Evolutionary conservation across 106 monocot genomes (phyloP).

Genomic region (Chionographis japonica): DNA sequence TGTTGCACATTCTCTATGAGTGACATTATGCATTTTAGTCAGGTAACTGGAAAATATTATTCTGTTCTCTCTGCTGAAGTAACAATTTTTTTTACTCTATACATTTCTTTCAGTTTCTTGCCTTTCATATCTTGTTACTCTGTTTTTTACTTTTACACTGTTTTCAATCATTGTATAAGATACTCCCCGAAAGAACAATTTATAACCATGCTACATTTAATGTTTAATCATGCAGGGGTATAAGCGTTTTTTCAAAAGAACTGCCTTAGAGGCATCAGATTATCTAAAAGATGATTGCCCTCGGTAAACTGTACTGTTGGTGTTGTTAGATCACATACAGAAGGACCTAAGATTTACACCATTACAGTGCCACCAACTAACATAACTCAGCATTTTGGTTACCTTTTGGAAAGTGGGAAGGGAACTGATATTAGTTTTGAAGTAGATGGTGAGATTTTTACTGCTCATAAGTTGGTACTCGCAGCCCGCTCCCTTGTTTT

Average conservation of each 20-base stretch:
- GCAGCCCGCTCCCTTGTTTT: constrained; percentile 91
- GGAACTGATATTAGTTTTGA: constrained; percentile 70
- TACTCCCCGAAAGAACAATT: too few relatives aligned
- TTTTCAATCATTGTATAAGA: too few relatives aligned
- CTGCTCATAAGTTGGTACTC: constrained; percentile 77
- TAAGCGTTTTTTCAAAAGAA: constrained; percentile 84
- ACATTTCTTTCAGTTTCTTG: too few relatives aligned
- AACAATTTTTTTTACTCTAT: too few relatives aligned
- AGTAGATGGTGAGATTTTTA: constrained; percentile 74
- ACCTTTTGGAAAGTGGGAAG: constrained; percentile 53
- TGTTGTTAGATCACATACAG: constrained; percentile 78
- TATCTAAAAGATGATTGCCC: constrained; percentile 86
- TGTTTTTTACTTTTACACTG: too few relatives aligned
- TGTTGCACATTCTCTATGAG: too few relatives aligned
- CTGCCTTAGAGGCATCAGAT: constrained; percentile 73
- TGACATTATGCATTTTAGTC: too few relatives aligned
- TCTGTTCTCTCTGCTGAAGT: too few relatives aligned
- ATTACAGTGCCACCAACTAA: constrained; percentile 71
- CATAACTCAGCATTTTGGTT: constrained; percentile 71
- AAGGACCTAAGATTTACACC: constrained; percentile 71
- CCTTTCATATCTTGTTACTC: too few relatives aligned
- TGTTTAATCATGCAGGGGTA: constrained; percentile 60
- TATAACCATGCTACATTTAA: background rate
- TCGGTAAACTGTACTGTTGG: constrained; percentile 82
- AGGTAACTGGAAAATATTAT: too few relatives aligned